Evolutionary conservation across 2,329 filamentous ascomycete genomes (phyloP).

Genomic region (Trichophyton mentagrophytes): DNA sequence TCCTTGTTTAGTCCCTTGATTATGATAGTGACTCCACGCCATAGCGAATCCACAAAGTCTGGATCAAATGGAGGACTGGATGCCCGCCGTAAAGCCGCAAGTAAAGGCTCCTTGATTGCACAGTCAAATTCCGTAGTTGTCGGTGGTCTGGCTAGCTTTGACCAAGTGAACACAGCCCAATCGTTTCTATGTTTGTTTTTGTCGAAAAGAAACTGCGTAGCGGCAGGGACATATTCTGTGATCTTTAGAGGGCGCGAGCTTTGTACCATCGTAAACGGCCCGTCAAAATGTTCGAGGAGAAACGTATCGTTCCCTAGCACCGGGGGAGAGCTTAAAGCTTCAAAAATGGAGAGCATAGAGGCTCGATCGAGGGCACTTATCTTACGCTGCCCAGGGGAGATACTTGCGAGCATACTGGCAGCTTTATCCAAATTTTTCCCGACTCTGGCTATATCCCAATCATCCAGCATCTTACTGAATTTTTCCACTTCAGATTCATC

Average conservation of each 20-base stretch:
- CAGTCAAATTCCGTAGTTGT: conserved; percentile 70
- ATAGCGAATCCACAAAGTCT: conserved; percentile 56
- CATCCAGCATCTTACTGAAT: conserved; percentile 46
- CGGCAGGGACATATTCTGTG: conserved; percentile 62
- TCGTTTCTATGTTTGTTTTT: conserved; percentile 48
- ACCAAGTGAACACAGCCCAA: conserved; percentile 60
- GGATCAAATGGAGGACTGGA: conserved; percentile 42
- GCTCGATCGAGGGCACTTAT: conserved; percentile 41
- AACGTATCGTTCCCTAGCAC: conserved; percentile 51
- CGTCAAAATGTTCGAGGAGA: conserved; percentile 55
- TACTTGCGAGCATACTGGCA: conserved; percentile 39
- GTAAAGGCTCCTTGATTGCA: conserved; percentile 64
- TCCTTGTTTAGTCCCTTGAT: conserved; percentile 59
- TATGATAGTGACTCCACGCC: conserved; percentile 64
- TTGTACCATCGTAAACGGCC: conserved; percentile 69
- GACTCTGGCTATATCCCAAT: conserved; percentile 50
- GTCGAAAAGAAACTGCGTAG: conserved; percentile 75
- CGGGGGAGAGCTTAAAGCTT: conserved; percentile 71
- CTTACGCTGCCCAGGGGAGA: conserved; percentile 39
- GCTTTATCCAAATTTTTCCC: conserved; percentile 47
- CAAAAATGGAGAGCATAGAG: conserved; percentile 70
- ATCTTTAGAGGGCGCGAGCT: conserved; percentile 67
- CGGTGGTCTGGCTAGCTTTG: conserved; percentile 50
- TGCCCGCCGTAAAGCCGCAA: conserved; percentile 52
- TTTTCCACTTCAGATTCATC: conserved; percentile 36